Evolutionary conservation across 495 filamentous ascomycete species (phyloP).

Genomic region (Trichoderma asperelloides): DNA sequence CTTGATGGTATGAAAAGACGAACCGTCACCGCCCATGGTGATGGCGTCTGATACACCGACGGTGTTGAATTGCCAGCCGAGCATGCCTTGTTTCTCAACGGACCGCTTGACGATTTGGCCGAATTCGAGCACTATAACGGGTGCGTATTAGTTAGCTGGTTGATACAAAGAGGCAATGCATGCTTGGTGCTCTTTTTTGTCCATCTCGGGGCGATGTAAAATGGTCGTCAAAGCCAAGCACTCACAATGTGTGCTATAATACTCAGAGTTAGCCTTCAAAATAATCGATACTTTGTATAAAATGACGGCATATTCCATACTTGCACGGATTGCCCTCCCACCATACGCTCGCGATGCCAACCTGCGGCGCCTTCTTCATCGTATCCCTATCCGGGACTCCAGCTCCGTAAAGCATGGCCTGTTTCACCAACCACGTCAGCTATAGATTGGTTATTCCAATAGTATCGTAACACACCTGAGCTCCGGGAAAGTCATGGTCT

Average conservation of each 20-base stretch:
- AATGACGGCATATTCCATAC: slow-evolving; percentile 28
- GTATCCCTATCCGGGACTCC: slow-evolving; percentile 74
- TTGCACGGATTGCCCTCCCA: slow-evolving; percentile 91
- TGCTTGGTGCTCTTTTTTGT: not conserved
- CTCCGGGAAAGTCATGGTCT: slow-evolving; percentile 88
- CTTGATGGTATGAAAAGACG: slow-evolving; percentile 12
- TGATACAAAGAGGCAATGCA: too few relatives aligned
- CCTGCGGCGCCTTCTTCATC: slow-evolving; percentile 87
- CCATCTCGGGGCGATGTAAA: too few relatives aligned
- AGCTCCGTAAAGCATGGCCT: slow-evolving; percentile 95
- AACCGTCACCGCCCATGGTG: slow-evolving; percentile 93
- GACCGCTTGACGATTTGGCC: slow-evolving; percentile 84
- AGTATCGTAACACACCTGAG: slow-evolving; percentile 50
- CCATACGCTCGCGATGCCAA: slow-evolving; percentile 86
- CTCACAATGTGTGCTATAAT: slow-evolving; percentile 39
- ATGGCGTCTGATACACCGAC: slow-evolving; percentile 90
- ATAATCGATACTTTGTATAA: not conserved
- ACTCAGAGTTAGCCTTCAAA: slow-evolving; percentile 12
- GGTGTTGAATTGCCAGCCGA: slow-evolving; percentile 91
- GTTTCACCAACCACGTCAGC: not conserved
- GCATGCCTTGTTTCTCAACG: slow-evolving; percentile 73
- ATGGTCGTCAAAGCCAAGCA: not conserved
- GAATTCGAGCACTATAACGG: slow-evolving; percentile 62
- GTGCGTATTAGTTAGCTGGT: slow-evolving; percentile 7
- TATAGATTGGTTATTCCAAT: not conserved